Evolutionary conservation across 257 asterid genomes (phyloP), one percentile per base, ranked within the genome.

Genomic region (Anisodus tanguticus): DNA sequence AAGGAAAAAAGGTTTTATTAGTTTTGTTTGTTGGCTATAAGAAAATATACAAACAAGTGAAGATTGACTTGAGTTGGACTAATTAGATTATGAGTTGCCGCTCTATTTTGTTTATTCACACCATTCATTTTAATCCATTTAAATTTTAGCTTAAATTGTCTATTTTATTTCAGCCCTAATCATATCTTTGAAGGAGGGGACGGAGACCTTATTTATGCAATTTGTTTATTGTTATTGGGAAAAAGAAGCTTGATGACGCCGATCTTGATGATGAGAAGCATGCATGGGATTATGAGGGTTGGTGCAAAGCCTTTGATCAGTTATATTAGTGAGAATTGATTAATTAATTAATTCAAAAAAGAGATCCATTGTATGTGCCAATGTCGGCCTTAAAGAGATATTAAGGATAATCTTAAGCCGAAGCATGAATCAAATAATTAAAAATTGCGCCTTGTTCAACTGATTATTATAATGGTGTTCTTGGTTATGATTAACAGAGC

Each of bases 401-500:
- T 8, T 8, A 77, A 77, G 82, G 82, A 53, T 53, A 54, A 53
- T 77, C 64, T 77, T 53, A 53, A 68, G 26, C 11, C 47, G 6
- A 76, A 3, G 8, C 26, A 76, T 51, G 22, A 74, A 49, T 19
- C 17, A 45, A 47, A 45, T 49, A 74, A 76, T 76, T 68, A 39
- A 39, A 3, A 41, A 17, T 37, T 7, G 22, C 76, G 6, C 3
- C 12, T 67, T 62, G 15, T 76, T 5, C 59, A 45, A 35, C 66
- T 31, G 45, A 22, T 35, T 49, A 77, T 64, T 83, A 54, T 74
- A 82, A 62, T 79, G 3, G 64, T 53, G 81, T 77, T 84, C 71
- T 63, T 51, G 60, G 64, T 26, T 31, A 85, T 88, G 83, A 89
- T 88, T 86, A 82, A 60, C 83, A 67, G 31, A 63, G 68, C 9